These are phyloP conservation scores for Yamadazyma sp. DNA, from an alignment of 1,139 yeast species.

Conservation along the genomic window DNA sequence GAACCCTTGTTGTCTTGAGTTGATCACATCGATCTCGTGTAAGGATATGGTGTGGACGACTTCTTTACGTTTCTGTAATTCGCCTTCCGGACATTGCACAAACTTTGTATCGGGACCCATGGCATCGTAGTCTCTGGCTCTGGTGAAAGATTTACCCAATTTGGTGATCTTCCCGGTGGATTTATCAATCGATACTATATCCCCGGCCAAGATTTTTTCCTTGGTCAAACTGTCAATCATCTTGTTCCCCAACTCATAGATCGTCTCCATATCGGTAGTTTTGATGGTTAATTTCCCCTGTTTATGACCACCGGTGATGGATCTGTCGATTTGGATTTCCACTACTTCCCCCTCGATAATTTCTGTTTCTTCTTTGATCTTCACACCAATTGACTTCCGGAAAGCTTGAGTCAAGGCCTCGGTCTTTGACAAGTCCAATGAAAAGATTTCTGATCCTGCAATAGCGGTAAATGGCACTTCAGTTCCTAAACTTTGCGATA, in stretches of 20 bases:
- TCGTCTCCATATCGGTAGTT: slow-evolving; percentile 99
- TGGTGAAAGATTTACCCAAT: slow-evolving; percentile 90
- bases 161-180: slow-evolving; percentile 93
- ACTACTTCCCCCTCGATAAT: slow-evolving; percentile 98
- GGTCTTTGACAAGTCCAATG: slow-evolving; percentile 89
- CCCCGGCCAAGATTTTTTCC: slow-evolving; percentile 97
- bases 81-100: slow-evolving; percentile 99
- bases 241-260: slow-evolving; percentile 93
- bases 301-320: slow-evolving; percentile 95
- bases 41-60: slow-evolving; percentile 95
- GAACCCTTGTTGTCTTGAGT: slow-evolving; percentile 97
- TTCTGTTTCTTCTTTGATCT: slow-evolving; percentile 95
- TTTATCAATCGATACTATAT: slow-evolving; percentile 92
- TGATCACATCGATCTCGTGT: slow-evolving; percentile 97
- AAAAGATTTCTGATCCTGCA: slow-evolving; percentile 91
- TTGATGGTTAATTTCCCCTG: slow-evolving; percentile 97
- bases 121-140: slow-evolving; percentile 98
- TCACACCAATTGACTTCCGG: slow-evolving; percentile 91
- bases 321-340: slow-evolving; percentile 95
- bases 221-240: slow-evolving; percentile 96
- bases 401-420: slow-evolving; percentile 96
- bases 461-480: slow-evolving; percentile 96
- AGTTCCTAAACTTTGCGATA: slow-evolving; percentile 81
- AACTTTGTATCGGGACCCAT: slow-evolving; percentile 99
- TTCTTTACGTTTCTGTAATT: slow-evolving; percentile 90